phyloP scores from a whole-genome alignment of 2,329 filamentous ascomycete species.

The Davidsoniella neocaledoniae region DNA sequence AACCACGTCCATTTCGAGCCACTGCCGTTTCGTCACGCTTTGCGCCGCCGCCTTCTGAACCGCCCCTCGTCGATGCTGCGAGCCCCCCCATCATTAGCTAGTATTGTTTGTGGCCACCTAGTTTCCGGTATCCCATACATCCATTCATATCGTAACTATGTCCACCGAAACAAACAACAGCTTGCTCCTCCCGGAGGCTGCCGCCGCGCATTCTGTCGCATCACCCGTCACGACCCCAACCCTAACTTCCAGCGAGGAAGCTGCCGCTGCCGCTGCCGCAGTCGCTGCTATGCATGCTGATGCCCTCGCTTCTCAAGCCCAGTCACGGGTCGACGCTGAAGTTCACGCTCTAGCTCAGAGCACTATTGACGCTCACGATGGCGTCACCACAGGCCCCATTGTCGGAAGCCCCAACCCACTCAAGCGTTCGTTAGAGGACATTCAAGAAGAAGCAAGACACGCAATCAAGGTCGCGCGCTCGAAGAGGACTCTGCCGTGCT shows the following conservation, averaged over 20 bases:
- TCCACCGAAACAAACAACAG: conserved; percentile 26
- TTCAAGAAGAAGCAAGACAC: conserved; percentile 3
- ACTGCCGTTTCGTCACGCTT: conserved; percentile 6
- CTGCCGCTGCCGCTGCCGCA: conserved; percentile 8
- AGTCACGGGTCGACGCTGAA: conserved; percentile 10
- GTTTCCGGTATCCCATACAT: background rate
- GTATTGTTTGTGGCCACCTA: background rate
- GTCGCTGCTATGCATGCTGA: conserved; percentile 22
- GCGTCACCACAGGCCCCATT: background rate
- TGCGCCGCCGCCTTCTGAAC: conserved; percentile 6
- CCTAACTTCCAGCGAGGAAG: conserved; percentile 14
- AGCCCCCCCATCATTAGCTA: background rate
- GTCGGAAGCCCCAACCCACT: conserved; percentile 21
- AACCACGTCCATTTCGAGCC: background rate
- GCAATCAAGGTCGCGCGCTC: conserved; percentile 10
- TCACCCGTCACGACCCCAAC: conserved; percentile 22
- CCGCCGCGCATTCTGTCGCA: conserved; percentile 35
- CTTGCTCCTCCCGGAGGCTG: conserved; percentile 21
- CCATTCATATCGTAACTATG: conserved; percentile 24
- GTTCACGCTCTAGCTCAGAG: background rate
- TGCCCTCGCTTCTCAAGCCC: conserved; percentile 22
- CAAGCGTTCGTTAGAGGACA: conserved; percentile 25
- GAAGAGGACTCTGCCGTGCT: background rate
- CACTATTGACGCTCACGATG: background rate
- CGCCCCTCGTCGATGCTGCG: conserved; percentile 1